phyloP scores from a whole-genome alignment of 2,329 filamentous ascomycete species.

The Penicillium sp. region DNA sequence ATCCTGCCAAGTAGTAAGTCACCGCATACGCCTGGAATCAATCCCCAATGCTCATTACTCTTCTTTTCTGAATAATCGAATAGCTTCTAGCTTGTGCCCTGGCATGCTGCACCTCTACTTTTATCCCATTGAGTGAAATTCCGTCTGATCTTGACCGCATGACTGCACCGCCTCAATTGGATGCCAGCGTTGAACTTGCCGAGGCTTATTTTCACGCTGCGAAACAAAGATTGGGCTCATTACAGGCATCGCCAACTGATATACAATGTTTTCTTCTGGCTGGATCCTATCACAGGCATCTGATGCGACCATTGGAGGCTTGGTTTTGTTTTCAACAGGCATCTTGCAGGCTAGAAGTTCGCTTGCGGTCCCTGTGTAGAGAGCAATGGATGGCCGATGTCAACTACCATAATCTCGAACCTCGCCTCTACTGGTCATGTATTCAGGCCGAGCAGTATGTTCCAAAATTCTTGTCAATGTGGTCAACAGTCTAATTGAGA shows the following conservation, averaged over 20 bases:
- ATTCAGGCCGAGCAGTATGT: slow-evolving; percentile 31
- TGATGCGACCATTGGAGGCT: slow-evolving; percentile 25
- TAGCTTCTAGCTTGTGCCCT: slow-evolving; percentile 29
- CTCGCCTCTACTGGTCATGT: slow-evolving; percentile 31
- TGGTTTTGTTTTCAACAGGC: slow-evolving; percentile 32
- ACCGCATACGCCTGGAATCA: too few relatives aligned
- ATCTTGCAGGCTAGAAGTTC: slow-evolving; percentile 29
- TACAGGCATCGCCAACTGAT: slow-evolving; percentile 26
- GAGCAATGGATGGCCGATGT: slow-evolving; percentile 27
- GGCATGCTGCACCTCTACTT: slow-evolving; percentile 23
- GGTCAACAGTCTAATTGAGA: not conserved
- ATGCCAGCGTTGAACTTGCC: slow-evolving; percentile 25
- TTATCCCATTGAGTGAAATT: slow-evolving; percentile 16
- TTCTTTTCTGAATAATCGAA: not conserved
- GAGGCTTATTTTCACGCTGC: slow-evolving; percentile 29
- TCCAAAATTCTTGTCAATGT: too few relatives aligned
- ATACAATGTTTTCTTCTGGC: slow-evolving; percentile 30
- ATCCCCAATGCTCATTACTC: not conserved
- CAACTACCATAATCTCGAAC: slow-evolving; percentile 28
- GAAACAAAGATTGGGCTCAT: slow-evolving; percentile 27
- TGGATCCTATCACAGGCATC: slow-evolving; percentile 27
- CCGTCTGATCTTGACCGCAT: slow-evolving; percentile 25
- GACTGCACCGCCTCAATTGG: slow-evolving; percentile 16
- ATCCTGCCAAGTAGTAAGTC: slow-evolving; percentile 31
- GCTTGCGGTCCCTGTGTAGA: slow-evolving; percentile 25